These are phyloP conservation scores for Zygosaccharomyces lentus DNA, from an alignment of 805 yeast species.

Conservation along the genomic window DNA sequence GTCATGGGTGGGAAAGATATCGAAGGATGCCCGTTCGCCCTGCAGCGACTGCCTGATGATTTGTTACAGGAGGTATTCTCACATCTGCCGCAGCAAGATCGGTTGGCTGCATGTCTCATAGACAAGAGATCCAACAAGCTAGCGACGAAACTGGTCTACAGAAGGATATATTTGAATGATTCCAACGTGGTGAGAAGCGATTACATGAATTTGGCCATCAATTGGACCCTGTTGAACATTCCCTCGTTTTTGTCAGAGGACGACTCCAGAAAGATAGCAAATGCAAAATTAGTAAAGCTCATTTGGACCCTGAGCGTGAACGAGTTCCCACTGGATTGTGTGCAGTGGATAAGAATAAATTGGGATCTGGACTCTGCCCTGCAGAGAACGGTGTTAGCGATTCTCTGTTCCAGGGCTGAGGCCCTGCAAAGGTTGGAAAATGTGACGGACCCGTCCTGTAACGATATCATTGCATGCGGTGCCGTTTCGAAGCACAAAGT, in stretches of 20 bases:
- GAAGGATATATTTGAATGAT: conserved; percentile 40
- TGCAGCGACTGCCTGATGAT: conserved; percentile 26
- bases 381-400: conserved; percentile 32
- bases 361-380: conserved; percentile 39
- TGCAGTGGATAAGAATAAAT: conserved; percentile 40
- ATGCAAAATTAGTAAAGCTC: conserved; percentile 28
- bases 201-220: conserved; percentile 36
- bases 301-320: conserved; percentile 29
- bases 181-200: conserved; percentile 38
- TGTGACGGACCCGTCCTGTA: conserved; percentile 39
- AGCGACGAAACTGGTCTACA: conserved; percentile 34
- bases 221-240: conserved; percentile 37
- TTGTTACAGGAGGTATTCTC: conserved; percentile 32
- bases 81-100: conserved; percentile 37
- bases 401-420: conserved; percentile 29
- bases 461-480: conserved; percentile 34
- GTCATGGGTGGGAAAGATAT: background rate
- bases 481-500: conserved; percentile 24
- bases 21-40: conserved; percentile 14
- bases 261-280: conserved; percentile 31
- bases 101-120: conserved; percentile 27
- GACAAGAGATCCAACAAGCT: conserved; percentile 31
- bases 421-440: conserved; percentile 38
- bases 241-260: conserved; percentile 28
- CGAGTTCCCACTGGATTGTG: conserved; percentile 22